Evolutionary conservation across 768 basidiomycete genomes (phyloP), one percentile per base, ranked within the genome.

Genomic region (Tylopilus intermedius): DNA sequence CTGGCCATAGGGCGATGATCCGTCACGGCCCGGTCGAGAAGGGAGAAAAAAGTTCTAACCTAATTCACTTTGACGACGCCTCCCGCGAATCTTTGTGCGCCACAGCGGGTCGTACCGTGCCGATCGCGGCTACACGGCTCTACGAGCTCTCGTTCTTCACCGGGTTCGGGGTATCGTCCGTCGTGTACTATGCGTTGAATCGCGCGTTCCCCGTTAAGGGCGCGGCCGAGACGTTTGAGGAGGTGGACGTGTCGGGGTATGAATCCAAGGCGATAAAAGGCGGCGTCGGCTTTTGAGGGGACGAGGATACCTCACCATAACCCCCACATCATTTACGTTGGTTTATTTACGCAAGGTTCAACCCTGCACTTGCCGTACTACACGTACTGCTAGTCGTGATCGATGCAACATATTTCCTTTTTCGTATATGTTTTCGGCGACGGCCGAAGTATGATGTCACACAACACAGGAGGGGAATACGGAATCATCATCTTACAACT

Each of bases 141-240:
- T 89, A 86, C 67, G 72, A 84, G 48, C 77, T 90, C 73, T 82
- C 86, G 11, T 93, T 90, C 77, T 87, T 91, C 71, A 86, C 86
- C n/a, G 90, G 90, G 27, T 86, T 90, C 58, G 81, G 80, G 29
- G 77, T 84, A 40, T 86, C 88, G 2, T 73, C 79, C 8, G 45
- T 86, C 53, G 63, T 86, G 41, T 93, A 92, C 68, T 79, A 72
- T 62, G 27, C 68, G 39, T 74, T 85, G 42, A 87, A 83, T 70
- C 60, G 67, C 49, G n/a, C 76, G 21, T 88, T 78, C 69, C 87
- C 89, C 3, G 77, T 80, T 3, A 74, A 72, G 9, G 84, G 83
- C 21, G 66, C 70, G 41, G 71, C 71, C 29, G 55, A 65, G 27
- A 66, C 56, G 38, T 87, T 86, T 61, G 63, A 77, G 49, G 83